Evolutionary conservation across 768 basidiomycete species (phyloP).

Genomic region (Naganishia friedmannii): DNA sequence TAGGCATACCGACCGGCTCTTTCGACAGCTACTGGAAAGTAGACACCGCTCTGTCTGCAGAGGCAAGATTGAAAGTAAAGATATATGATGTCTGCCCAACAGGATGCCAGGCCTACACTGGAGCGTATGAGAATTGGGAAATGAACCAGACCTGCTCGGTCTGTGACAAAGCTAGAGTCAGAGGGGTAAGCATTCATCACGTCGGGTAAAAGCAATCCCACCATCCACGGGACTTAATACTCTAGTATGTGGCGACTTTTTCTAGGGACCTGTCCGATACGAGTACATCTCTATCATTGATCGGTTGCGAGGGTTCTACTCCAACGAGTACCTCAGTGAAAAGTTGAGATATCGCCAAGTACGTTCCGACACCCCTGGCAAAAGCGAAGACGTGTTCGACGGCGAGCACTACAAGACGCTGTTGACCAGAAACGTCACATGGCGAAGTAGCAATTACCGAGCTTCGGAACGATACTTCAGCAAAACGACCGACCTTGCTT

Average conservation of each 20-base stretch:
- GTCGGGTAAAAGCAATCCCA: background rate
- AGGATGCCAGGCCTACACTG: slow-evolving; percentile 1
- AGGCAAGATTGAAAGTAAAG: background rate
- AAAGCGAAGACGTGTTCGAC: slow-evolving; percentile 1
- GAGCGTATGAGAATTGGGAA: background rate
- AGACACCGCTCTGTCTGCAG: background rate
- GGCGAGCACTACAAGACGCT: background rate
- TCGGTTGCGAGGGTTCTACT: background rate
- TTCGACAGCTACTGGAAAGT: background rate
- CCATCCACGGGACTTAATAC: background rate
- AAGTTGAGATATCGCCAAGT: background rate
- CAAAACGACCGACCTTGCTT: background rate
- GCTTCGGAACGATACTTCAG: background rate
- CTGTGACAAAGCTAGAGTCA: background rate
- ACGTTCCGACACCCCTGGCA: background rate
- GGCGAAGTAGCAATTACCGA: background rate
- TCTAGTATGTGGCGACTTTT: background rate
- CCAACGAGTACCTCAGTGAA: background rate
- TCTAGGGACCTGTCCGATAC: background rate
- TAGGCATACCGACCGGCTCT: background rate
- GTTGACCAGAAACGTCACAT: background rate
- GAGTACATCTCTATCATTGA: background rate
- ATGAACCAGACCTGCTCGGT: background rate
- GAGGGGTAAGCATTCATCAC: background rate
- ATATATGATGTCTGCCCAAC: background rate